Percentiles rank a stretch among this genome's conserved stretches.
Conservation (phyloP, 2,329 filamentous ascomycete genomes). For the Penicillium sp. region DNA sequence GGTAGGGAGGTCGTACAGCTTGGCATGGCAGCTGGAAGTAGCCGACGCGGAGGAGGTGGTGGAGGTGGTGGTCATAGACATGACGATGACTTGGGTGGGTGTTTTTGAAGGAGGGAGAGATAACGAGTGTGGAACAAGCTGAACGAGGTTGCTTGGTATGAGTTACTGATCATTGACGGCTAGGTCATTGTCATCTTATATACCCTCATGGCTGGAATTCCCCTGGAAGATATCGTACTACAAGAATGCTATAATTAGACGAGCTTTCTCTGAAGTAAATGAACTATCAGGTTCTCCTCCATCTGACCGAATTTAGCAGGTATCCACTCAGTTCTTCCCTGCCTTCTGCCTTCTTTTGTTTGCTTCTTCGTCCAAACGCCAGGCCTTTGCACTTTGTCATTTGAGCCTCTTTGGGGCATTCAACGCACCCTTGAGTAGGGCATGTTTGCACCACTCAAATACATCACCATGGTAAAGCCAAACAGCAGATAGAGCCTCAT, state of each 20-base stretch:
- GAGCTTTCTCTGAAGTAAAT: not conserved
- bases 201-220: not conserved
- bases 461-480: not conserved
- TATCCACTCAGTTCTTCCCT: not conserved
- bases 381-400: too few relatives aligned
- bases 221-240: not conserved
- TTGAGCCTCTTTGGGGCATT: too few relatives aligned
- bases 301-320: not conserved
- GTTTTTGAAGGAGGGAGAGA: not conserved
- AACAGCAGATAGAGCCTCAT: not conserved
- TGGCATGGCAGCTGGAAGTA: conserved; percentile 22
- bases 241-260: not conserved
- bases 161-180: not conserved
- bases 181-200: not conserved
- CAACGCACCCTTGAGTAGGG: not conserved
- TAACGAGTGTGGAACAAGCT: conserved; percentile 1
- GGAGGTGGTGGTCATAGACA: conserved; percentile 11
- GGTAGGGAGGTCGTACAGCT: conserved; percentile 25
- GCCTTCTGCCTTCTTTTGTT: not conserved
- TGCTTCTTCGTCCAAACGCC: not conserved
- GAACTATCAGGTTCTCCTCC: not conserved
- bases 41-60: conserved; percentile 17
- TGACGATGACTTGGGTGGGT: not conserved
- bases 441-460: not conserved
- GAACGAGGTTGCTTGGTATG: conserved; percentile 7